Evolutionary conservation across 352 stramenopile species (phyloP).

Genomic region (Saprolegnia parasitica): DNA sequence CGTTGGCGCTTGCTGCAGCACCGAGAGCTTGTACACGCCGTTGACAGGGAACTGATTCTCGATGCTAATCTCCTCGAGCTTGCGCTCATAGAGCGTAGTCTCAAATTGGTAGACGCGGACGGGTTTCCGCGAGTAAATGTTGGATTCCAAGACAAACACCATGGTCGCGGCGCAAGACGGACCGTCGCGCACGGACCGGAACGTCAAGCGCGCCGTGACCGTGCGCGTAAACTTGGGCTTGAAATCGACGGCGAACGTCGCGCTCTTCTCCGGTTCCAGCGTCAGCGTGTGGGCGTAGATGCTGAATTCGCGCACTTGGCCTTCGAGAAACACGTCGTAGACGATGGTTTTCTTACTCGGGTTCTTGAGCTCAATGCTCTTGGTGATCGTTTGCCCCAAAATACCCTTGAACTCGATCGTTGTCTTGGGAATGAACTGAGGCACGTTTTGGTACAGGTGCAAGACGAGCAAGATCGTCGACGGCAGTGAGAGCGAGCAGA

Average conservation of each 20-base stretch:
- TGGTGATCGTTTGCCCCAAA: slow-evolving; percentile 82
- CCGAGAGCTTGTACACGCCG: slow-evolving; percentile 64
- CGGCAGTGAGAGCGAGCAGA: slow-evolving; percentile 37
- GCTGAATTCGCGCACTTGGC: slow-evolving; percentile 50
- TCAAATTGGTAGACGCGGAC: slow-evolving; percentile 80
- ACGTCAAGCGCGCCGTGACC: slow-evolving; percentile 83
- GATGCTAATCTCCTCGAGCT: slow-evolving; percentile 67
- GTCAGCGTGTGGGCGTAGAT: slow-evolving; percentile 63
- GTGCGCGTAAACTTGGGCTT: slow-evolving; percentile 79
- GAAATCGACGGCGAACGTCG: slow-evolving; percentile 79
- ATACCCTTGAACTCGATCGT: slow-evolving; percentile 90
- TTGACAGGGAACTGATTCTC: slow-evolving; percentile 82
- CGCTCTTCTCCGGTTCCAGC: slow-evolving; percentile 70
- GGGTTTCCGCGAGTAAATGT: slow-evolving; percentile 69
- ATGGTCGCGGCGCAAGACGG: slow-evolving; percentile 55
- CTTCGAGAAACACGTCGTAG: slow-evolving; percentile 89
- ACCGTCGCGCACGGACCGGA: slow-evolving; percentile 60
- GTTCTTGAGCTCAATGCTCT: slow-evolving; percentile 93
- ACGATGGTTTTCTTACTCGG: slow-evolving; percentile 68
- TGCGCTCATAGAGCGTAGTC: slow-evolving; percentile 72
- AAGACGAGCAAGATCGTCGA: slow-evolving; percentile 77
- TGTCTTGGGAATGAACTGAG: slow-evolving; percentile 89
- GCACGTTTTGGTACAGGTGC: slow-evolving; percentile 87
- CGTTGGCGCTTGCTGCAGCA: slow-evolving; percentile 47
- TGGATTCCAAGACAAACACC: slow-evolving; percentile 86